phyloP scores from a whole-genome alignment of 1,284 basidiomycete genomes.

The Ustilago lituana region DNA sequence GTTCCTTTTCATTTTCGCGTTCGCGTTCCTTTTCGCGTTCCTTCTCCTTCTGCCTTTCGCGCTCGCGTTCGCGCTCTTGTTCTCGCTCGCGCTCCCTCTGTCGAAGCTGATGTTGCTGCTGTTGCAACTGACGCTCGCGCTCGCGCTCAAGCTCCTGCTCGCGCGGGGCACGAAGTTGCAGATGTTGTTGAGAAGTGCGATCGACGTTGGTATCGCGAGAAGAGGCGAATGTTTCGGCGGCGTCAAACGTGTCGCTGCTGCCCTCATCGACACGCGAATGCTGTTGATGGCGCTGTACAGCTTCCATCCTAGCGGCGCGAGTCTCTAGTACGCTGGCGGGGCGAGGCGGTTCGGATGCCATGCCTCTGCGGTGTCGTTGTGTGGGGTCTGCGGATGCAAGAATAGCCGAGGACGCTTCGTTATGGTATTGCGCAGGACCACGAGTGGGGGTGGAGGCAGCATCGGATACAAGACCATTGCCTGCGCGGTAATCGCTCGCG shows the following conservation, averaged over 20 bases:
- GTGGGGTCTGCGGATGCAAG: conserved; percentile 19
- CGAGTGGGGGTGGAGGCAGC: conserved; percentile 21
- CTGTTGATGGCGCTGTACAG: conserved; percentile 37
- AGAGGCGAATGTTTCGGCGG: conserved; percentile 32
- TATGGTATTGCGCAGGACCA: conserved; percentile 23
- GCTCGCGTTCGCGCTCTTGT: conserved; percentile 23
- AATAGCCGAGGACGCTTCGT: conserved; percentile 20
- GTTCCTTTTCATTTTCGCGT: conserved; percentile 34
- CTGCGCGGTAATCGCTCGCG: conserved; percentile 2
- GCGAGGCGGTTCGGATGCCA: conserved; percentile 45
- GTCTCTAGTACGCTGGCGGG: conserved; percentile 55
- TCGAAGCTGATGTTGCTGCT: conserved; percentile 24
- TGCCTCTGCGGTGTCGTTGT: conserved; percentile 30
- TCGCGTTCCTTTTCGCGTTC: conserved; percentile 45
- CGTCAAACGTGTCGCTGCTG: conserved; percentile 39
- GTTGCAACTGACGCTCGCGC: conserved; percentile 5
- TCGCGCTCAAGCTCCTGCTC: conserved; percentile 29
- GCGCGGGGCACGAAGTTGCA: conserved; percentile 26
- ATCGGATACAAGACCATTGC: conserved; percentile 32
- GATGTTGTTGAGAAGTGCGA: conserved; percentile 30
- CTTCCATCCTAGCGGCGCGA: conserved; percentile 35
- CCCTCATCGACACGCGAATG: conserved; percentile 28
- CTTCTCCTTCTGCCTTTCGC: conserved; percentile 18
- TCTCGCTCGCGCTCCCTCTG: conserved; percentile 26
- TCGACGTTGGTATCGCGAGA: conserved; percentile 45